phyloP scores from a whole-genome alignment of 306 rosid species.

The Medicago lupulina region DNA sequence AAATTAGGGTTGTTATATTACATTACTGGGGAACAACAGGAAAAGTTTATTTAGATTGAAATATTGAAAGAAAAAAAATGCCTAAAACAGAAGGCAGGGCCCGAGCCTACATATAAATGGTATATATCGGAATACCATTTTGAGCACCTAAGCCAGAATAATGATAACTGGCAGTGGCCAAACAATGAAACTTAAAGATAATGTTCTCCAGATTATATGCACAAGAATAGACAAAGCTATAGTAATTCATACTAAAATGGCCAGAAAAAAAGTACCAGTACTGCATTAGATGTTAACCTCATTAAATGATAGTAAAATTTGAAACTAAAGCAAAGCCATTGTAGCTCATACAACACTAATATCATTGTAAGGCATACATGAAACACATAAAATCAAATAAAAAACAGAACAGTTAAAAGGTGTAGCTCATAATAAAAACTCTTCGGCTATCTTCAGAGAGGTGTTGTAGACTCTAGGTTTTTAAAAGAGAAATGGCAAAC shows the following conservation, averaged over 20 bases:
- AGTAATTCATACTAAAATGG: too few species aligned
- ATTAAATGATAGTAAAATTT: background rate
- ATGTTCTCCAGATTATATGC: too few species aligned
- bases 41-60: background rate
- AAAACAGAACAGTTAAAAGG: background rate
- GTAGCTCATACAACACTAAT: background rate
- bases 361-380: too few species aligned
- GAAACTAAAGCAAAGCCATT: background rate
- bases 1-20: background rate
- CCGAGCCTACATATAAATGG: background rate
- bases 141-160: background rate
- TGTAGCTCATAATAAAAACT: background rate
- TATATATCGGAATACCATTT: background rate
- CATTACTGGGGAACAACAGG: background rate
- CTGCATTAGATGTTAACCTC: too few species aligned
- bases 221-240: too few species aligned
- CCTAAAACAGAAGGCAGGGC: background rate
- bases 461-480: too few species aligned
- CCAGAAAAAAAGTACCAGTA: too few species aligned
- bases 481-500: too few species aligned
- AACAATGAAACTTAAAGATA: conserved; percentile 6
- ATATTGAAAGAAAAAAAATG: background rate
- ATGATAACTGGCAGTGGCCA: background rate
- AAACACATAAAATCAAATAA: background rate
- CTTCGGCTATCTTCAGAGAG: too few species aligned